These are phyloP conservation scores for Solidago caesia DNA, from an alignment of 129 eudicot species.

Conservation along the genomic window DNA sequence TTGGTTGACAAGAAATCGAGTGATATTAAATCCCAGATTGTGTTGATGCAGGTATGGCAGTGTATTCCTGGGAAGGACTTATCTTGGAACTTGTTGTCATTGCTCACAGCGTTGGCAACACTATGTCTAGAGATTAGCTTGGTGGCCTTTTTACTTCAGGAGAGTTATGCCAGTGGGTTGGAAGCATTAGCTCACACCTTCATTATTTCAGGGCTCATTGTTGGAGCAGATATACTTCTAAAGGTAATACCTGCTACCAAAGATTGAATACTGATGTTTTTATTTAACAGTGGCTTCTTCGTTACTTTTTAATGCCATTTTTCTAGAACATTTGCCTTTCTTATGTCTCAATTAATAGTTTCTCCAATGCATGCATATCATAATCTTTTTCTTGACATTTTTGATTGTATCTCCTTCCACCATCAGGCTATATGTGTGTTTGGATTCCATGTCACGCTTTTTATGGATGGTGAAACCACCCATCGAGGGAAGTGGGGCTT, in stretches of 20 bases:
- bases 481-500: conserved; percentile 63
- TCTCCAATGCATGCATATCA: neutral
- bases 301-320: neutral
- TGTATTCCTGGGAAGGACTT: conserved; percentile 58
- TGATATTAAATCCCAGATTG: conserved; percentile 22
- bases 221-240: conserved; percentile 60
- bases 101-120: conserved; percentile 62
- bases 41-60: conserved; percentile 60
- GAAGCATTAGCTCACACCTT: conserved; percentile 72
- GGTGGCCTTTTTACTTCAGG: conserved; percentile 73
- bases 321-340: neutral
- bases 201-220: conserved; percentile 59
- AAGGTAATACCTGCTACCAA: conserved; percentile 42
- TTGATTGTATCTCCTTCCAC: neutral
- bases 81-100: conserved; percentile 69
- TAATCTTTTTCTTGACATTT: neutral
- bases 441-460: conserved; percentile 67
- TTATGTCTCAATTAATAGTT: neutral
- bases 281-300: neutral
- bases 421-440: conserved; percentile 65
- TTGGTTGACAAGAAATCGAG: neutral
- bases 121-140: conserved; percentile 64
- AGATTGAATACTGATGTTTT: neutral
- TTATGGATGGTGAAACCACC: conserved; percentile 41
- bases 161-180: conserved; percentile 63